Evolutionary conservation across 1,284 basidiomycete species (phyloP), one percentile per base, ranked within the genome.

Genomic region (Ceratobasidium sp.): DNA sequence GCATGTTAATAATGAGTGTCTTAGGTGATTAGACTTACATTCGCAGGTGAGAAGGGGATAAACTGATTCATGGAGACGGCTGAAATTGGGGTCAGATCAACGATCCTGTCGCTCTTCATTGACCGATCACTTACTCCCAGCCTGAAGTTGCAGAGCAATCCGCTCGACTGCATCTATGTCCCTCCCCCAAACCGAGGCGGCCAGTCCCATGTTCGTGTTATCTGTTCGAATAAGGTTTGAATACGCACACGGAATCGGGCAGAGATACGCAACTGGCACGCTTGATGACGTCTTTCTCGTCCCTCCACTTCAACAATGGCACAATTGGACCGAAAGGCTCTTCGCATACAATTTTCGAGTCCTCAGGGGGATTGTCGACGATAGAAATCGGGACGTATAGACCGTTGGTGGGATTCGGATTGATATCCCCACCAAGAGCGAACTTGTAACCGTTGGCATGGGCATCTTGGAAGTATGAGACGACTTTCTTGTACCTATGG

Each of bases 271-370:
- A 75, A 75, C 73, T 75, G 22, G 73, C 73, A 56, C 73, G 73
- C 51, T 66, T 75, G 11, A 75, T 66, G 6, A 75, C 62, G 6
- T 75, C 73, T 6, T 51, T 37, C n/a, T 75, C 62, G 43, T 75
- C 62, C 11, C 52, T 66, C 73, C 73, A 75, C 37, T 75, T 75
- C 49, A 75, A 46, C 6, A 75, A 29, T 7, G 73, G 73, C 8
- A 75, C 61, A 32, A 75, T 75, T 19, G 73, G 62, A 8, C 73
- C 73, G 54, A 75, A 75, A 15, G 73, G 62, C n/a, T 75, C 73
- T 62, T 75, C 73, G 3, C 51, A 62, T 5, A 75, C 73, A 25
- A 75, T 75, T 51, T 75, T 75, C 29, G 73, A 65, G 54, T 75
- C 40, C 9, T 75, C 73, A 0, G 73, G 73, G 2, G 73, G 73